Evolutionary conservation across 1,284 basidiomycete species (phyloP).

Genomic region (Austroboletus novae-zelandiae): DNA sequence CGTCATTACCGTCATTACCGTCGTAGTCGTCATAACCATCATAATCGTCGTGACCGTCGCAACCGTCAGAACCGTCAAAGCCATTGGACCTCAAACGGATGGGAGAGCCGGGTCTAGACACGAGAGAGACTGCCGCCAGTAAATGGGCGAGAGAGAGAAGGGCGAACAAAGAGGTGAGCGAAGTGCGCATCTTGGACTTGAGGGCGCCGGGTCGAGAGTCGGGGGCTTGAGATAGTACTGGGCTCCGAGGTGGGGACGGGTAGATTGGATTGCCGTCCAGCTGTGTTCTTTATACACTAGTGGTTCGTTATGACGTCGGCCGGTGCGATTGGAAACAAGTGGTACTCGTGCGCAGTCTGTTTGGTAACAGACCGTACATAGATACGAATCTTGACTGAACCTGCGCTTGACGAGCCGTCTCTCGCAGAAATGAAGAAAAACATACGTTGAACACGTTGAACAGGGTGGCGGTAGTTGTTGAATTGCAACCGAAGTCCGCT

Average conservation of each 20-base stretch:
- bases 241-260: background rate
- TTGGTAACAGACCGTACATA: slow-evolving; percentile 5
- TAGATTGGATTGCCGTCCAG: too few species aligned
- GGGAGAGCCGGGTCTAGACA: slow-evolving; percentile 4
- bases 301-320: background rate
- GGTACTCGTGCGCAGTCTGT: background rate
- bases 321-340: slow-evolving; percentile 13
- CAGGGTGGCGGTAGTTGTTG: too few species aligned
- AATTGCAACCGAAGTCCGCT: too few species aligned
- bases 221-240: slow-evolving; percentile 18
- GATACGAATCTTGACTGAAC: too few species aligned
- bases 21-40: too few species aligned
- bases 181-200: slow-evolving; percentile 20
- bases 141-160: slow-evolving; percentile 14
- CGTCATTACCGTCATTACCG: background rate
- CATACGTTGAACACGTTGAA: too few species aligned
- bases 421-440: too few species aligned
- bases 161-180: slow-evolving; percentile 9
- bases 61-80: too few species aligned
- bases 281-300: slow-evolving; percentile 4
- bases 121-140: slow-evolving; percentile 18
- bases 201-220: background rate
- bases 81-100: background rate
- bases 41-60: too few species aligned
- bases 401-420: too few species aligned